A percentile compares a stretch with the other conserved stretches of the same genome.
Conservation (phyloP, 352 stramenopile genomes). For the Globisporangium rhizosaccharum region DNA sequence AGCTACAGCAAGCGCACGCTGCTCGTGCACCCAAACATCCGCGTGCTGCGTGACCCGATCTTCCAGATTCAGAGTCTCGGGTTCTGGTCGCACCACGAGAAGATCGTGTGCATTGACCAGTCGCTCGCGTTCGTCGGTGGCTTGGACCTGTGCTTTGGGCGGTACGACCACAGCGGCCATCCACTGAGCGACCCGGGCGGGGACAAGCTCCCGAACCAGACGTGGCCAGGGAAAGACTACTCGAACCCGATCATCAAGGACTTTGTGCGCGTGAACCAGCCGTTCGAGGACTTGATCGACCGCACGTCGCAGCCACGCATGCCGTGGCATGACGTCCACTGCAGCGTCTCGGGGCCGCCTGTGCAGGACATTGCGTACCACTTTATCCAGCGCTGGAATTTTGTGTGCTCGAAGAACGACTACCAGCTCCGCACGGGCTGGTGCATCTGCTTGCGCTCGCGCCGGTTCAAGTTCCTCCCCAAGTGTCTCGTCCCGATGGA, state of each 20-base stretch:
- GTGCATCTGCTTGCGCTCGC: constrained; percentile 82
- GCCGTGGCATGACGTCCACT: constrained; percentile 89
- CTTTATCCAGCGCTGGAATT: constrained; percentile 92
- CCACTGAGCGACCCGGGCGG: constrained; percentile 62
- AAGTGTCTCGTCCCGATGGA: constrained; percentile 86
- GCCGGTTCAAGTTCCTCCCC: constrained; percentile 78
- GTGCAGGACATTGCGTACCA: constrained; percentile 86
- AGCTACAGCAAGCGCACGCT: constrained; percentile 79
- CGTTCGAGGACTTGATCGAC: constrained; percentile 83
- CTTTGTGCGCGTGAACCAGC: constrained; percentile 82
- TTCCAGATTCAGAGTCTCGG: constrained; percentile 88
- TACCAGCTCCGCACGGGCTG: constrained; percentile 81
- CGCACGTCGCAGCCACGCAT: constrained; percentile 70
- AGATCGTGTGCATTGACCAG: constrained; percentile 90
- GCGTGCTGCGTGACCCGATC: constrained; percentile 86
- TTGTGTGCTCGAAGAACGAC: constrained; percentile 85
- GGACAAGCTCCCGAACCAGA: constrained; percentile 40
- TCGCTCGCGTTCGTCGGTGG: constrained; percentile 77
- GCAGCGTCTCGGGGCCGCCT: constrained; percentile 68
- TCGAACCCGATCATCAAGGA: constrained; percentile 89
- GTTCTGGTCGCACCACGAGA: constrained; percentile 93
- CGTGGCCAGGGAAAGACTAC: constrained; percentile 84
- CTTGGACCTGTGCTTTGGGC: constrained; percentile 86
- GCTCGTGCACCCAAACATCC: constrained; percentile 83
- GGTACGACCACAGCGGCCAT: constrained; percentile 81